Base-by-base conservation (phyloP, 2,329 filamentous ascomycete species). In the Penicillium sp. region DNA sequence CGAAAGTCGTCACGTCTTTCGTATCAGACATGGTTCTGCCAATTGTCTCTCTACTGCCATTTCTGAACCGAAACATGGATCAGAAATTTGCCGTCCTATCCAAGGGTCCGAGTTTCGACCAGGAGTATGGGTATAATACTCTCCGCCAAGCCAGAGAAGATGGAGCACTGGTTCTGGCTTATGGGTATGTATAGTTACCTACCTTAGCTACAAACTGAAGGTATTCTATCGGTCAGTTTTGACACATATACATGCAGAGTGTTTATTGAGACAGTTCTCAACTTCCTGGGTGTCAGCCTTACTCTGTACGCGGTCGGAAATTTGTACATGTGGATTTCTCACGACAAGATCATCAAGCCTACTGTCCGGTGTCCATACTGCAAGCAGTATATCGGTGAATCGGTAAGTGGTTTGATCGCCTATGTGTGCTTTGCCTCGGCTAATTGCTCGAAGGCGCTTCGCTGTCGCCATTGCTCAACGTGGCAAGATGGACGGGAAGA, bases 1-100 rank as follows among this genome's bases (percentile, higher is more conserved):
- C 88, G 4, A 81, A 85, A 56, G 81, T 90, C 47, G 86, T 90
- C 56, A 90, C 87, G 57, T 88, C 85, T 9, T 87, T 91, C 68
- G 87, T 91, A 53, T 84, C 82, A 60, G 87, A 90, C 65, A 83
- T 91, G 35, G 75, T 91, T 46, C 82, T 91, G 60, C 89, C 89
- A 6, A 80, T 89, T 0, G 77, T 91, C 29, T 89, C 88, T 2
- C 76, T 91, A 42, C 75, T 91, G 23, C 81, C 89, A 5, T 89
- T 89, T 49, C 75, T 91, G 56, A 83, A 88, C 66, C 84, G 84
- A 62, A 91, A 91, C 69, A 81, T 91, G 67, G 86, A 89, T 67
- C 84, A 90, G 74, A 90, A 90, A 71, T 91, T 91, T 70, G 84
- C 87, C 0, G 83, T 90, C 7, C 73, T 91, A 29, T 81, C 78